Evolutionary conservation across 2,329 filamentous ascomycete genomes (phyloP).

Genomic region (Trichoderma brevicompactum): DNA sequence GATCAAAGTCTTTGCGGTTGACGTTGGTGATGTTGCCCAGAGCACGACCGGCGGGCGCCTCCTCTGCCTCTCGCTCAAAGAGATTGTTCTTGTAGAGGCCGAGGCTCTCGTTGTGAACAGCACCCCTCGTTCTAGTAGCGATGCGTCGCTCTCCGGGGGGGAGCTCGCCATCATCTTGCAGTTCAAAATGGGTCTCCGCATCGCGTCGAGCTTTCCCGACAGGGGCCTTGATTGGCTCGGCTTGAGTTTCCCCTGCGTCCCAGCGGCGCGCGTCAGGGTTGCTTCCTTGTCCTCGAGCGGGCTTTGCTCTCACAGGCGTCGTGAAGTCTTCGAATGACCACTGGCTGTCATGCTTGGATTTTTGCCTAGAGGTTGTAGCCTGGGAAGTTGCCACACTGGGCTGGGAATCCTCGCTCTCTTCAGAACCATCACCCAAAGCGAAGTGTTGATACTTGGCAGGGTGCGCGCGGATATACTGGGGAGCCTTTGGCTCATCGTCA

Average conservation of each 20-base stretch:
- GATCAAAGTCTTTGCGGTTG: constrained; percentile 73
- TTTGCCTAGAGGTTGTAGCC: constrained; percentile 49
- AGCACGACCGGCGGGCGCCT: constrained; percentile 48
- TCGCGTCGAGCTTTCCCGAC: constrained; percentile 68
- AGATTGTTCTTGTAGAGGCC: constrained; percentile 77
- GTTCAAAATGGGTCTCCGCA: constrained; percentile 80
- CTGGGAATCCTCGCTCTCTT: constrained; percentile 48
- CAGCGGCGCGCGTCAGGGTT: constrained; percentile 75
- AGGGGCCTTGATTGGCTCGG: constrained; percentile 11
- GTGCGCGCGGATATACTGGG: constrained; percentile 65
- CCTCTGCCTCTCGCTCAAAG: constrained; percentile 60
- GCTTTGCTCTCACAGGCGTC: constrained; percentile 78
- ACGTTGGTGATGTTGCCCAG: constrained; percentile 73
- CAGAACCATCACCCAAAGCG: constrained; percentile 71
- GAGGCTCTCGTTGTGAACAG: constrained; percentile 68
- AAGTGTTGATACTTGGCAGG: constrained; percentile 86
- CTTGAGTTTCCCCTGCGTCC: constrained; percentile 62
- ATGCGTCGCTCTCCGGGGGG: constrained; percentile 53
- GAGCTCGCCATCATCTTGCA: constrained; percentile 73
- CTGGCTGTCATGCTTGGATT: constrained; percentile 70
- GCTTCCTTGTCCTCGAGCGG: constrained; percentile 50
- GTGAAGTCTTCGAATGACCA: constrained; percentile 90
- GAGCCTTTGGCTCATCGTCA: constrained; percentile 47
- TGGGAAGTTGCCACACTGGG: constrained; percentile 46
- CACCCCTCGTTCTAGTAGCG: constrained; percentile 54